A percentile compares a stretch with the other conserved stretches of the same genome.
Conservation (phyloP, 176 grass and related monocot species). For the Oropetium thomaeum region DNA sequence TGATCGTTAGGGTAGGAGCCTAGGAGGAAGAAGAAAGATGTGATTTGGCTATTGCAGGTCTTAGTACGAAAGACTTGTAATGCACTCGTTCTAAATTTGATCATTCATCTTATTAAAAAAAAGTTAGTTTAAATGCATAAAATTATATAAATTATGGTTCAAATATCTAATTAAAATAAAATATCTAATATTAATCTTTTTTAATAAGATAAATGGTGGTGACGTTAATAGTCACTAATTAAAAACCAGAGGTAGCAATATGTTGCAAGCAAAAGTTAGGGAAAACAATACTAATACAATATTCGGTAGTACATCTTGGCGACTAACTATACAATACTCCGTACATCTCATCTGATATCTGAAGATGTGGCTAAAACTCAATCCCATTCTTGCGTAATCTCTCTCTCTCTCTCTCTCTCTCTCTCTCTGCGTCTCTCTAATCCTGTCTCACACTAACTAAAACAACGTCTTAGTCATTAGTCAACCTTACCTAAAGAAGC, state of each 20-base stretch:
- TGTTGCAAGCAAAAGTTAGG: background rate
- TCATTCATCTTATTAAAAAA: too few species aligned
- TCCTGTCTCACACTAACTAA: background rate
- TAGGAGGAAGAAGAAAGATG: too few species aligned
- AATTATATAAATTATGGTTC: too few species aligned
- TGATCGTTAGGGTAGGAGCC: too few species aligned
- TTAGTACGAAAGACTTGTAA: background rate
- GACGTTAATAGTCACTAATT: too few species aligned
- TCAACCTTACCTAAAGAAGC: background rate
- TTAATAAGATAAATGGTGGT: too few species aligned
- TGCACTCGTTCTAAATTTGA: background rate
- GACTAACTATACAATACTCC: background rate
- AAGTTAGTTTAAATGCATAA: too few species aligned
- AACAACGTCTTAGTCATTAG: background rate
- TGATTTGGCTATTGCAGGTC: too few species aligned
- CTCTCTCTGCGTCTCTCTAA: background rate
- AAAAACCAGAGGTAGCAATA: too few species aligned
- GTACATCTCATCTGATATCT: too few species aligned
- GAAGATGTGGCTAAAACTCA: background rate
- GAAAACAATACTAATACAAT: background rate
- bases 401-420: background rate
- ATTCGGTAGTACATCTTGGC: background rate
- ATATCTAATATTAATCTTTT: too few species aligned
- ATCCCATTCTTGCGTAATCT: background rate
- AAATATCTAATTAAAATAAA: too few species aligned